Percentiles rank a stretch among this genome's conserved stretches.
phyloP scores from a whole-genome alignment of 352 stramenopile genomes.

The Labyrinthula sp. region DNA sequence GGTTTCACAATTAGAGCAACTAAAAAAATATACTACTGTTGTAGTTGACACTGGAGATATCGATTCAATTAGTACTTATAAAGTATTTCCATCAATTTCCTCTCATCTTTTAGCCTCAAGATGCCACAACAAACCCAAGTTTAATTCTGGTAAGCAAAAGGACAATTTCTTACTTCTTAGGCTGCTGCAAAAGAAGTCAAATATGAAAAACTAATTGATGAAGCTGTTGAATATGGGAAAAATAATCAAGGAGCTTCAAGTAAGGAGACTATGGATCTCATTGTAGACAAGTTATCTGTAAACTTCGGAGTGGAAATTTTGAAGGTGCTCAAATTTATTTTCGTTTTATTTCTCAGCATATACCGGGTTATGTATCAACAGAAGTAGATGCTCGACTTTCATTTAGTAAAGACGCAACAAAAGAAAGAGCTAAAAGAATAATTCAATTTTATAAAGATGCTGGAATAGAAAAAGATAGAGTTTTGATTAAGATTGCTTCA shows the following conservation, averaged over 20 bases:
- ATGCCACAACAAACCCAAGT: constrained; percentile 97
- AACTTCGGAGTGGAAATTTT: constrained; percentile 91
- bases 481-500: constrained; percentile 89
- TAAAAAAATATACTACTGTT: constrained; percentile 86
- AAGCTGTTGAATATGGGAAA: constrained; percentile 50
- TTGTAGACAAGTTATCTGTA: constrained; percentile 92
- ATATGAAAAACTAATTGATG: constrained; percentile 80
- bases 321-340: constrained; percentile 82
- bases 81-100: constrained; percentile 47
- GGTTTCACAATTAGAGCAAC: constrained; percentile 59
- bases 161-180: too few species aligned
- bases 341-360: too few species aligned
- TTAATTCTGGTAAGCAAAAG: too few species aligned
- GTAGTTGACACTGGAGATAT: constrained; percentile 92
- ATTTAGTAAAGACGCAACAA: constrained; percentile 76
- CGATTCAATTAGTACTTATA: constrained; percentile 49
- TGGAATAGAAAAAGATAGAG: constrained; percentile 73
- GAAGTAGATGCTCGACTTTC: constrained; percentile 86
- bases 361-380: constrained; percentile 89
- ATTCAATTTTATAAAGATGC: constrained; percentile 88
- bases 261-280: constrained; percentile 57
- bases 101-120: too few species aligned
- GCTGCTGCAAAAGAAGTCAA: constrained; percentile 83
- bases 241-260: constrained; percentile 32
- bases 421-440: constrained; percentile 58